Percentiles rank a stretch among this genome's conserved stretches.
Conservation (phyloP, 768 basidiomycete species). For the Phlebiopsis flavidoalba region DNA sequence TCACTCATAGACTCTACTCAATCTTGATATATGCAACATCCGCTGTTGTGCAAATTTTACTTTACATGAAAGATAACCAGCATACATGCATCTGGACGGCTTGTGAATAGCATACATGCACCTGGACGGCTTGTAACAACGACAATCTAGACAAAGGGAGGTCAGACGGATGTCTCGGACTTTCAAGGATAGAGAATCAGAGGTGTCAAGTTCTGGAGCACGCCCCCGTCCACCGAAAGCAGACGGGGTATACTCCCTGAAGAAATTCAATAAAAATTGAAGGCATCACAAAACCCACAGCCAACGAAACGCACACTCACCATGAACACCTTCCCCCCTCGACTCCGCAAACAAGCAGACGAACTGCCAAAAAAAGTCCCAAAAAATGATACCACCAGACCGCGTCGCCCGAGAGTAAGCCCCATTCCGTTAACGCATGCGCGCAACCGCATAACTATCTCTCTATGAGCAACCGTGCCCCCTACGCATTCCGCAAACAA, state of each 20-base stretch:
- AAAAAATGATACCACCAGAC: slow-evolving; percentile 45
- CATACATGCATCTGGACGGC: no score
- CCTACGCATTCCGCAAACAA: slow-evolving; percentile 26
- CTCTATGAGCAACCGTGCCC: slow-evolving; percentile 74
- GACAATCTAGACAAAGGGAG: not conserved
- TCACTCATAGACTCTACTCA: not conserved
- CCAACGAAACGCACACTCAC: slow-evolving; percentile 6
- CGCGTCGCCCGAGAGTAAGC: slow-evolving; percentile 76
- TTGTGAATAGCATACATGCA: no score
- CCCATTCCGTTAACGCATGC: slow-evolving; percentile 75
- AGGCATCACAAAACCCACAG: slow-evolving; percentile 36
- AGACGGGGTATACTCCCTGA: slow-evolving; percentile 73
- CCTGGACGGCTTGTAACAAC: no score
- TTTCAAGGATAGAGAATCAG: slow-evolving; percentile 20
- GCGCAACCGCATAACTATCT: slow-evolving; percentile 85
- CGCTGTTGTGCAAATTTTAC: not conserved
- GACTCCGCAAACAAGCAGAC: slow-evolving; percentile 33
- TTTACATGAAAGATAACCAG: not conserved
- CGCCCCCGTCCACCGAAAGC: slow-evolving; percentile 35
- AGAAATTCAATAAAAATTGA: slow-evolving; percentile 81
- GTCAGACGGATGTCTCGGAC: not conserved
- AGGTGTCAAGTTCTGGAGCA: slow-evolving; percentile 74
- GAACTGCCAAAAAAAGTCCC: slow-evolving; percentile 40
- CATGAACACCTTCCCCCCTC: not conserved
- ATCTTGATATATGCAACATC: not conserved